Base-by-base conservation (phyloP, 768 basidiomycete genomes). In the Suillus weaverae region DNA sequence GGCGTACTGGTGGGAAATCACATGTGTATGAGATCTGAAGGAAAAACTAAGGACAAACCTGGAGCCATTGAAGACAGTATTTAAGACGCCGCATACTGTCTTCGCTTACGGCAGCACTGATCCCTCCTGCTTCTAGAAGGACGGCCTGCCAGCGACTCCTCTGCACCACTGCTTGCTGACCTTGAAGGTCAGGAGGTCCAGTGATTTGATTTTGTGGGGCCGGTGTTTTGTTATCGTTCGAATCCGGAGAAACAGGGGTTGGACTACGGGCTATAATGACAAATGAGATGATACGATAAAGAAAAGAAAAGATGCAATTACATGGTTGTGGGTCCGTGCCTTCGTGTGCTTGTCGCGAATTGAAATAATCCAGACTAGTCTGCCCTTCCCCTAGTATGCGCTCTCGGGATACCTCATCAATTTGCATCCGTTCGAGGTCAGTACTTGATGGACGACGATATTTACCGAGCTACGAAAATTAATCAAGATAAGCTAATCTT, bases 51-150 rank as follows among this genome's bases (percentile, higher is more conserved):
- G 26, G 5, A 80, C 85, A 30, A 33, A 93, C 92, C 81, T 92
- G 89, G 20, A 97, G 80, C 93, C 94, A 96, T 64, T 92, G 86
- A 35, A 97, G 73, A 76, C 92, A 94, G 72, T 95, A 96, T 73
- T 88, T 88, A 46, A 97, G 76, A 61, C 91, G 81, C 62, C 91
- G 82, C 90, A 97, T 91, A 71, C 89, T 94, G 75, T 96, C 95
- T 67, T 95, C 94, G 74, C 93, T 94, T 38, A 96, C 81, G 9
- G 95, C 94, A 0, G 92, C 93, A 64, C 93, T 86, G 39, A 97
- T 81, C 0, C 94, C 94, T 16, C 94, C 93, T 2, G 93, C 94
- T 76, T 96, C 94, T 30, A 90, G 81, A 46, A 96, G 78, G 33
- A 95, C 84, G 0, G 90, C 85, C 69, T 95, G 93, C 94, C 92